These are phyloP conservation scores for Gorgonomyces haynaldii DNA, from an alignment of 192 early-diverging fungal species.

Conservation along the genomic window DNA sequence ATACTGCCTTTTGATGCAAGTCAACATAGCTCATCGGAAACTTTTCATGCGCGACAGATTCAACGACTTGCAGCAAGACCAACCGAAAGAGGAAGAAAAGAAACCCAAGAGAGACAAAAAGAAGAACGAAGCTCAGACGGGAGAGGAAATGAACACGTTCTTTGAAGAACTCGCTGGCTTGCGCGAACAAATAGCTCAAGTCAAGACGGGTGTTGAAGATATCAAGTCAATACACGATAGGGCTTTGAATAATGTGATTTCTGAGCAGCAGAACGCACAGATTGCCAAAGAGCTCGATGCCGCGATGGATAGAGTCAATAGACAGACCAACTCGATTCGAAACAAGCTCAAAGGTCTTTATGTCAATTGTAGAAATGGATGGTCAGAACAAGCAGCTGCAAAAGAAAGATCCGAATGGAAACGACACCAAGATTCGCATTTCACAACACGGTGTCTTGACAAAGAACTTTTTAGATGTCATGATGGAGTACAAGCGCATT, in stretches of 20 bases:
- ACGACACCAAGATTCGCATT: slow-evolving; percentile 32
- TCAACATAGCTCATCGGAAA: too few relatives aligned
- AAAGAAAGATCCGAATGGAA: slow-evolving; percentile 17
- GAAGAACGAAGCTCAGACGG: slow-evolving; percentile 10
- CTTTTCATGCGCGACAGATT: slow-evolving; percentile 24
- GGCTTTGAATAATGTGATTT: slow-evolving; percentile 34
- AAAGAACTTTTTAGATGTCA: slow-evolving; percentile 45
- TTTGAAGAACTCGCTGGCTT: slow-evolving; percentile 36
- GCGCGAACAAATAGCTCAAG: slow-evolving; percentile 24
- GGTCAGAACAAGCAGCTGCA: slow-evolving; percentile 31
- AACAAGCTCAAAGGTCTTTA: slow-evolving; percentile 30
- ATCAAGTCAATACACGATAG: slow-evolving; percentile 36
- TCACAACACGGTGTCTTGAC: slow-evolving; percentile 31
- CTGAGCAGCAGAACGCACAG: slow-evolving; percentile 30
- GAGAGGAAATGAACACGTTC: slow-evolving; percentile 29
- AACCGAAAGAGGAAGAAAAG: slow-evolving; percentile 14
- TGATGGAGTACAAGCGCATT: slow-evolving; percentile 65
- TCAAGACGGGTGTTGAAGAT: slow-evolving; percentile 26
- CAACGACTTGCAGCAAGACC: slow-evolving; percentile 19
- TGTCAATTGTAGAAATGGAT: slow-evolving; percentile 26
- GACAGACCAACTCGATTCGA: slow-evolving; percentile 22
- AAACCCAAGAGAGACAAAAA: slow-evolving; percentile 10
- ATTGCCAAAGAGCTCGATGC: slow-evolving; percentile 37
- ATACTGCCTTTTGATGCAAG: too few relatives aligned
- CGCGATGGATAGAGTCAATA: slow-evolving; percentile 37